Evolutionary conservation across 352 stramenopile species (phyloP).

Genomic region (Phytophthora litchii): DNA sequence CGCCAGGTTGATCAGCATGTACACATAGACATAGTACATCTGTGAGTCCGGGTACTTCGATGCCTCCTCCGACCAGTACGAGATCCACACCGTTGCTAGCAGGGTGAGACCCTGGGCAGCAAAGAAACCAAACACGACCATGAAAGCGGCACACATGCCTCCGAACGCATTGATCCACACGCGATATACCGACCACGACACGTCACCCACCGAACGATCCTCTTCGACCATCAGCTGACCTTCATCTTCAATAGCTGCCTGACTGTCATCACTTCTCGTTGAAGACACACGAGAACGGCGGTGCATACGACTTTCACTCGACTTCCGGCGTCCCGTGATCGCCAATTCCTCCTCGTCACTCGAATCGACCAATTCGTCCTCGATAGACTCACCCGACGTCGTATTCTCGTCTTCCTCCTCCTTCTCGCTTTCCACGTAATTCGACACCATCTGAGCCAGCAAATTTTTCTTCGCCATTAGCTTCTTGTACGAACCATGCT

Average conservation of each 20-base stretch:
- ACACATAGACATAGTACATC: conserved; percentile 87
- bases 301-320: conserved; percentile 32
- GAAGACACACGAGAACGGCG: conserved; percentile 62
- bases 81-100: conserved; percentile 90
- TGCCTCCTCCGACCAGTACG: conserved; percentile 91
- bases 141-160: conserved; percentile 47
- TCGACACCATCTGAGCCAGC: conserved; percentile 66
- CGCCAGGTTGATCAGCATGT: conserved; percentile 71
- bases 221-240: conserved; percentile 71
- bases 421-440: conserved; percentile 67
- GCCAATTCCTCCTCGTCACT: conserved; percentile 47
- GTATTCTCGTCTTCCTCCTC: conserved; percentile 49
- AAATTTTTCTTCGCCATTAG: conserved; percentile 60
- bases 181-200: conserved; percentile 67
- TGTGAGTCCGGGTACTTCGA: conserved; percentile 55
- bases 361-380: conserved; percentile 23
- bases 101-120: conserved; percentile 56
- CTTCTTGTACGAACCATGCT: conserved; percentile 60
- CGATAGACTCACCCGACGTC: conserved; percentile 19
- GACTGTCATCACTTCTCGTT: conserved; percentile 57
- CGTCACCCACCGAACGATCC: conserved; percentile 74
- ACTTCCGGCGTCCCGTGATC: conserved; percentile 26
- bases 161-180: conserved; percentile 76
- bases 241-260: conserved; percentile 32
- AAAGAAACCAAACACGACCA: conserved; percentile 64